Percentiles rank a stretch among this genome's conserved stretches.
Conservation (phyloP, 495 filamentous ascomycete genomes). For the Neurospora pannonica region DNA sequence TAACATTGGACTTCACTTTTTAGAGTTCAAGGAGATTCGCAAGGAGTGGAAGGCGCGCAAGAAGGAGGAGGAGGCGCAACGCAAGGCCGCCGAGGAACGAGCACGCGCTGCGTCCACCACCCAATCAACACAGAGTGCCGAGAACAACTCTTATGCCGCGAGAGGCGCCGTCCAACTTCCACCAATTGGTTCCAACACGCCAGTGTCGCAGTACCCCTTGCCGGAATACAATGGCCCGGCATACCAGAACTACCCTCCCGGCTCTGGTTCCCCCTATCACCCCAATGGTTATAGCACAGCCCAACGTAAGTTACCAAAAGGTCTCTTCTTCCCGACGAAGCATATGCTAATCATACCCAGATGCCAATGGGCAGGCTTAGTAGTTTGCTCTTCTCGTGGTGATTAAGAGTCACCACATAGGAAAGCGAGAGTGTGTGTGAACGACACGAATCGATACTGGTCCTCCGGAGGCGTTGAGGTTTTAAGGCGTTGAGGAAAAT, state of each 20-base stretch:
- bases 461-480: not conserved
- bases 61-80: slow-evolving; percentile 90
- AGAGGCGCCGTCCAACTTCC: slow-evolving; percentile 53
- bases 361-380: not conserved
- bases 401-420: not conserved
- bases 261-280: slow-evolving; percentile 26
- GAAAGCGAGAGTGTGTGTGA: not conserved
- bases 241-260: slow-evolving; percentile 53
- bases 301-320: slow-evolving; percentile 3
- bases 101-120: slow-evolving; percentile 57
- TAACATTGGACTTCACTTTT: slow-evolving; percentile 22
- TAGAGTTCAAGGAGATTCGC: slow-evolving; percentile 98
- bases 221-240: slow-evolving; percentile 53
- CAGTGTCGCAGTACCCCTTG: slow-evolving; percentile 49
- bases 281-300: slow-evolving; percentile 18
- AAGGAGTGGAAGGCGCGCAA: slow-evolving; percentile 99
- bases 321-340: not conserved
- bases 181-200: slow-evolving; percentile 72
- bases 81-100: slow-evolving; percentile 87
- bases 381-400: not conserved
- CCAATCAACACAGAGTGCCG: slow-evolving; percentile 35
- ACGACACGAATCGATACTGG: not conserved
- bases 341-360: not conserved
- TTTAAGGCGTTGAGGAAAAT: not conserved
- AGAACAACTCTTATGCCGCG: not conserved